Evolutionary conservation across 2,329 filamentous ascomycete genomes (phyloP).

Genomic region (Xylariaceae sp.): DNA sequence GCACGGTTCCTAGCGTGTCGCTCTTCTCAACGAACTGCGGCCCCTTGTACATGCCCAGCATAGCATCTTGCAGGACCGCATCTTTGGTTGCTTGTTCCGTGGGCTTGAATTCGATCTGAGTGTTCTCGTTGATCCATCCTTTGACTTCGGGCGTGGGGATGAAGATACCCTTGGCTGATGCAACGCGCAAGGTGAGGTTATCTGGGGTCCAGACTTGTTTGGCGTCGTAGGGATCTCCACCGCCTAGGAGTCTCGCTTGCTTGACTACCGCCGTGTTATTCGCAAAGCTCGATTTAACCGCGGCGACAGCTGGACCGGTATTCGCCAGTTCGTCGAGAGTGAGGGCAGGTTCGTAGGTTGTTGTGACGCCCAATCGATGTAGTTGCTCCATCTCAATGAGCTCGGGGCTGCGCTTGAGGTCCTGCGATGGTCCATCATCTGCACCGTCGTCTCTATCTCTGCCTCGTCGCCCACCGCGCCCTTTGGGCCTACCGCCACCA

Average conservation of each 20-base stretch:
- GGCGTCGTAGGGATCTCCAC: conserved; percentile 34
- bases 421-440: not conserved
- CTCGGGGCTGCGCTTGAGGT: conserved; percentile 1
- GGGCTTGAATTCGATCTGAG: conserved; percentile 15
- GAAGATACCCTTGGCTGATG: conserved; percentile 35
- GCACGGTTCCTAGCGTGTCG: conserved; percentile 31
- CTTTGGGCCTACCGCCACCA: conserved; percentile 1
- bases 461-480: not conserved
- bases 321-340: conserved; percentile 35
- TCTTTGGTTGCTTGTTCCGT: conserved; percentile 19
- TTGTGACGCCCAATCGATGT: conserved; percentile 22
- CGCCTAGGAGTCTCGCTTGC: conserved; percentile 39
- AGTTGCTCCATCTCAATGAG: conserved; percentile 22
- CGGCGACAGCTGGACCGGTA: conserved; percentile 39
- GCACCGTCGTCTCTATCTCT: not conserved
- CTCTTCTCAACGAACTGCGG: conserved; percentile 28
- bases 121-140: conserved; percentile 24
- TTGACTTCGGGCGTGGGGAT: conserved; percentile 36
- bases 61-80: conserved; percentile 35
- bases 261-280: conserved; percentile 35
- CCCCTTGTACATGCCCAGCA: conserved; percentile 38
- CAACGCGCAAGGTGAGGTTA: conserved; percentile 25
- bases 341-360: conserved; percentile 34
- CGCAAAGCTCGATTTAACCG: conserved; percentile 27
- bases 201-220: conserved; percentile 17